These are phyloP conservation scores for Aureobasidium musti DNA, from an alignment of 2,329 filamentous ascomycete species.

Conservation along the genomic window DNA sequence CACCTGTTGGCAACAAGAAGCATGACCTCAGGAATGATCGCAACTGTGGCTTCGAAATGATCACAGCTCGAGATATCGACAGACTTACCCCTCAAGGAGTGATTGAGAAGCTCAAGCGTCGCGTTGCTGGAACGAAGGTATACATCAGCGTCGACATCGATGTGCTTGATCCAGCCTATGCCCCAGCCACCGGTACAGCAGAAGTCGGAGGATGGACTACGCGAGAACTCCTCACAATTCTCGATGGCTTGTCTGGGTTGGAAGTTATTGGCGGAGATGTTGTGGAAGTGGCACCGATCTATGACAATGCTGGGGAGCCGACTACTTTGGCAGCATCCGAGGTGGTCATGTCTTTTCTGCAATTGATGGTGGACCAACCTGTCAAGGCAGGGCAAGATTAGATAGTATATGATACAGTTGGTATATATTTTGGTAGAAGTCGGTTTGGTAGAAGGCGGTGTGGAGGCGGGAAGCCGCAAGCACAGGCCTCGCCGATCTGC, in stretches of 20 bases:
- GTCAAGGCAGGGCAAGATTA: slow-evolving; percentile 10
- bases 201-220: slow-evolving; percentile 65
- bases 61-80: slow-evolving; percentile 60
- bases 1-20: slow-evolving; percentile 53
- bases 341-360: slow-evolving; percentile 54
- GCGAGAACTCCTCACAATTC: slow-evolving; percentile 59
- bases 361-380: slow-evolving; percentile 48
- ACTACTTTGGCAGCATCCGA: slow-evolving; percentile 60
- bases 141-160: slow-evolving; percentile 61
- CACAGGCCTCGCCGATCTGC: slow-evolving; percentile 2
- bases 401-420: not conserved
- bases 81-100: slow-evolving; percentile 51
- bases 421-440: not conserved
- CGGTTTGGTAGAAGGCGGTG: slow-evolving; percentile 6
- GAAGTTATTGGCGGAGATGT: slow-evolving; percentile 62
- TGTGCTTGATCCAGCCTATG: slow-evolving; percentile 58
- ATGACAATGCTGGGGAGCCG: slow-evolving; percentile 62
- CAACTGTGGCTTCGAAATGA: slow-evolving; percentile 60
- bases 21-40: slow-evolving; percentile 59
- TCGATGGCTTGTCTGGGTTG: slow-evolving; percentile 60
- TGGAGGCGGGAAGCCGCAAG: slow-evolving; percentile 7
- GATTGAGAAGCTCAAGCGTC: slow-evolving; percentile 52
- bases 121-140: slow-evolving; percentile 56
- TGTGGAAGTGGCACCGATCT: slow-evolving; percentile 62
- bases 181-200: slow-evolving; percentile 61